phyloP scores from a whole-genome alignment of 2,329 filamentous ascomycete genomes.

The Diaporthe vexans region DNA sequence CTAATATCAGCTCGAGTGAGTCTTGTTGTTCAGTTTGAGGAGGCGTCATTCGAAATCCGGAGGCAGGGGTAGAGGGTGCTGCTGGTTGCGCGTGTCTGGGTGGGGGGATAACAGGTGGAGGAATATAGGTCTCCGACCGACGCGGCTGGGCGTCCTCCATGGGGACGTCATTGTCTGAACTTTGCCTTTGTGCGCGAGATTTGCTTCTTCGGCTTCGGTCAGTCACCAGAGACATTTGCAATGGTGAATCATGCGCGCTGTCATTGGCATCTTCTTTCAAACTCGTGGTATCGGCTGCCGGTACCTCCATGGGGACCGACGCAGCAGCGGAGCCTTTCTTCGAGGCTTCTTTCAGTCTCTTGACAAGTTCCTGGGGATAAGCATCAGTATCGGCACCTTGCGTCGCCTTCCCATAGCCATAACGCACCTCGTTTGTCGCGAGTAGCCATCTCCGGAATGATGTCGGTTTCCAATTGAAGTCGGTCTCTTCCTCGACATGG shows the following conservation, averaged over 20 bases:
- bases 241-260: constrained; percentile 36
- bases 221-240: constrained; percentile 32
- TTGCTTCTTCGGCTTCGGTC: constrained; percentile 43
- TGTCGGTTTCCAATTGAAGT: constrained; percentile 60
- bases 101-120: constrained; percentile 26
- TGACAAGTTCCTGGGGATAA: constrained; percentile 43
- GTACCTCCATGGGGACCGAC: constrained; percentile 9
- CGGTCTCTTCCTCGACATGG: constrained; percentile 61
- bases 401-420: background rate
- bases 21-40: constrained; percentile 37
- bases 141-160: constrained; percentile 47
- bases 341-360: constrained; percentile 32
- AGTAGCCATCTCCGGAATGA: constrained; percentile 65
- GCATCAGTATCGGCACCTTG: constrained; percentile 33
- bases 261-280: constrained; percentile 41
- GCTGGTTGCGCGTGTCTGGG: background rate
- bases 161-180: constrained; percentile 45
- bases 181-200: constrained; percentile 45
- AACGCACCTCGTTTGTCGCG: constrained; percentile 39
- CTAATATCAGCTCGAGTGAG: constrained; percentile 30
- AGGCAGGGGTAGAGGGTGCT: background rate
- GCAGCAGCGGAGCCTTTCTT: constrained; percentile 6
- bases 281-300: constrained; percentile 42
- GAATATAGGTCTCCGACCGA: constrained; percentile 39
- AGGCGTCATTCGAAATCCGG: background rate